These are phyloP conservation scores for Eimeria tenella DNA, from an alignment of 169 alveolate species.

Conservation along the genomic window DNA sequence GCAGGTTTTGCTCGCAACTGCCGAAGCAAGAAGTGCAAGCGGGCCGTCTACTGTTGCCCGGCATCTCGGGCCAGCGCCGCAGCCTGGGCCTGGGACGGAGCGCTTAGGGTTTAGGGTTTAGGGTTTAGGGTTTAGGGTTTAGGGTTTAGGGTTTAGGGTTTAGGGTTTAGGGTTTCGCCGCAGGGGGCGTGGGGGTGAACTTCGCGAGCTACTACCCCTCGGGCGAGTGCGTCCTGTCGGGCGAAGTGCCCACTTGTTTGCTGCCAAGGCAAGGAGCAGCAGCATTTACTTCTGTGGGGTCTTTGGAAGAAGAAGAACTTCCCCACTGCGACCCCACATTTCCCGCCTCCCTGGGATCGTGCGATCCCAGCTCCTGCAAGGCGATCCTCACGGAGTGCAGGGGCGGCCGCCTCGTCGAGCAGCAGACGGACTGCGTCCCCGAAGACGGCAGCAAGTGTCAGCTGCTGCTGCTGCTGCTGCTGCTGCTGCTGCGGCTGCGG, in stretches of 20 bases:
- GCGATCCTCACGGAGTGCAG: background rate
- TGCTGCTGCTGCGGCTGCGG: no score
- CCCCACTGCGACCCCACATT: constrained; percentile 6
- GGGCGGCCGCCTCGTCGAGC: background rate
- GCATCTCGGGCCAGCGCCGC: background rate
- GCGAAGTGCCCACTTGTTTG: constrained; percentile 50
- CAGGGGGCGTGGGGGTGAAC: constrained; percentile 79
- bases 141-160: background rate
- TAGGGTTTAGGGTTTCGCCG: background rate
- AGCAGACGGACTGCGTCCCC: background rate
- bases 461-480: no score
- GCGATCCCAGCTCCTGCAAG: constrained; percentile 26
- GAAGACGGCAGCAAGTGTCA: background rate
- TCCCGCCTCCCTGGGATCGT: background rate
- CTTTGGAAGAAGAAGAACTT: constrained; percentile 15
- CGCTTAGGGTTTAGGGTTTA: background rate
- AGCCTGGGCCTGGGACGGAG: background rate
- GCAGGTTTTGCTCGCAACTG: no score
- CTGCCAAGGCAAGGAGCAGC: constrained; percentile 28
- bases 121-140: background rate
- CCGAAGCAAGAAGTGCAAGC: no score
- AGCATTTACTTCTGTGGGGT: constrained; percentile 66
- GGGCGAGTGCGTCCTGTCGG: background rate
- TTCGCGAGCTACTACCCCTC: constrained; percentile 36
- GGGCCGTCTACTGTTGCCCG: no score